phyloP scores from a whole-genome alignment of 2,329 filamentous ascomycete species.

The Ambrosiella cleistominuta region DNA sequence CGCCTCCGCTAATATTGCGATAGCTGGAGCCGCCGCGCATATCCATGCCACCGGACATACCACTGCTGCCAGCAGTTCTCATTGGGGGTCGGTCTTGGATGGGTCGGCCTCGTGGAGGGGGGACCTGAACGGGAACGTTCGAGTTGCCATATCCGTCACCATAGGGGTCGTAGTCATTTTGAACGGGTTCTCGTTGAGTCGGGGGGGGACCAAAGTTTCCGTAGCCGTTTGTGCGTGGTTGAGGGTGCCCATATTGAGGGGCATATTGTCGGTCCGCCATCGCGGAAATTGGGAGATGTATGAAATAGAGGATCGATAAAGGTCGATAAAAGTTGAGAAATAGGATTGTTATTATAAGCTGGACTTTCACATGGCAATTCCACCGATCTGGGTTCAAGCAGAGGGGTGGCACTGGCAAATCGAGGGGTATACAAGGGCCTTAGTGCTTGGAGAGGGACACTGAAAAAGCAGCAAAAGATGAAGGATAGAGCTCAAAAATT shows the following conservation, averaged over 20 bases:
- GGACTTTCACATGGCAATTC: slow-evolving; percentile 6
- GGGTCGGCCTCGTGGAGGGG: slow-evolving; percentile 10
- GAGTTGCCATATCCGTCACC: slow-evolving; percentile 29
- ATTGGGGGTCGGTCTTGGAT: slow-evolving; percentile 7
- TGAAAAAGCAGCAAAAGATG: neutral
- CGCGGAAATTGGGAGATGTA: neutral
- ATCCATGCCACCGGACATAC: slow-evolving; percentile 2
- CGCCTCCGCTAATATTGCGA: slow-evolving; percentile 9
- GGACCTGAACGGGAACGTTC: slow-evolving; percentile 1
- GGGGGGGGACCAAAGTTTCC: slow-evolving; percentile 23
- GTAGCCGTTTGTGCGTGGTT: slow-evolving; percentile 22
- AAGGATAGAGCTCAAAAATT: neutral
- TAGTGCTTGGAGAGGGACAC: neutral
- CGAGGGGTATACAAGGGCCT: slow-evolving; percentile 1
- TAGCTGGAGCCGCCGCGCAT: slow-evolving; percentile 7
- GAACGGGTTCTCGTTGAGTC: neutral
- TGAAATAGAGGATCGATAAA: neutral
- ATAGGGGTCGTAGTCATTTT: slow-evolving; percentile 27
- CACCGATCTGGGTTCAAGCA: neutral
- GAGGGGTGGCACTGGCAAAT: neutral
- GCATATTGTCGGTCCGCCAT: slow-evolving; percentile 12
- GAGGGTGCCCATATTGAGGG: slow-evolving; percentile 5
- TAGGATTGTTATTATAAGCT: neutral
- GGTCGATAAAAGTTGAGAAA: neutral
- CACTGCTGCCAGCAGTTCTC: neutral